Conservation (phyloP, 2,329 filamentous ascomycete genomes). For the Proliferodiscus dingleyae region DNA sequence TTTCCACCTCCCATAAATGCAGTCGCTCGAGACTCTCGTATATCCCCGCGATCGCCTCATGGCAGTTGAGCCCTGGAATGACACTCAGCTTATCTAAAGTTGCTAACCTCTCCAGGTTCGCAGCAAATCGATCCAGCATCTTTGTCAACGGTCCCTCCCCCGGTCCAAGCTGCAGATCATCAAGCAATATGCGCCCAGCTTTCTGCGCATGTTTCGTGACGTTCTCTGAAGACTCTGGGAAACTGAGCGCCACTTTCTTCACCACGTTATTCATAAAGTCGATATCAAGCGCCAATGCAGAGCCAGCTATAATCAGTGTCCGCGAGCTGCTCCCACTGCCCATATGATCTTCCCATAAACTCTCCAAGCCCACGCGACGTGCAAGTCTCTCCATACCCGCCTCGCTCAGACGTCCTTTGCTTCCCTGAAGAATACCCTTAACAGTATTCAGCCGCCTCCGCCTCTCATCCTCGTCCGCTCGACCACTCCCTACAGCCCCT, state of each 20-base stretch:
- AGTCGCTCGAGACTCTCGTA: constrained; percentile 65
- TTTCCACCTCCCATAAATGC: constrained; percentile 65
- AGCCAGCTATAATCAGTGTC: constrained; percentile 58
- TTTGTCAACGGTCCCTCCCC: constrained; percentile 64
- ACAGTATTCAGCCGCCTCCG: constrained; percentile 37
- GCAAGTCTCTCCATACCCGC: constrained; percentile 69
- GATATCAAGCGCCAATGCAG: constrained; percentile 57
- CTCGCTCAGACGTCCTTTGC: constrained; percentile 64
- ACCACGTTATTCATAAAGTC: constrained; percentile 58
- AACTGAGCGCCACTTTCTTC: constrained; percentile 56
- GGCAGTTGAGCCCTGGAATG: constrained; percentile 65
- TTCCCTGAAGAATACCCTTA: constrained; percentile 30
- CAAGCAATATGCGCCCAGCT: constrained; percentile 60
- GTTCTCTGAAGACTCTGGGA: constrained; percentile 54
- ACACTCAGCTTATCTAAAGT: constrained; percentile 67
- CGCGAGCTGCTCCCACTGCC: constrained; percentile 44
- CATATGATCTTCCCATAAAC: constrained; percentile 51
- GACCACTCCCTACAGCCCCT: constrained; percentile 13
- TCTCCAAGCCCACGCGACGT: constrained; percentile 61
- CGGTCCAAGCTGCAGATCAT: constrained; percentile 55
- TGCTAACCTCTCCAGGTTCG: constrained; percentile 66
- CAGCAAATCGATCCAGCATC: constrained; percentile 63
- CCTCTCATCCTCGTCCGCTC: constrained; percentile 46
- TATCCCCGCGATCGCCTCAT: constrained; percentile 70
- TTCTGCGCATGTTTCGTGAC: constrained; percentile 56